Conservation (phyloP, 2,329 filamentous ascomycete genomes). For the Hypoxylon rubiginosum region DNA sequence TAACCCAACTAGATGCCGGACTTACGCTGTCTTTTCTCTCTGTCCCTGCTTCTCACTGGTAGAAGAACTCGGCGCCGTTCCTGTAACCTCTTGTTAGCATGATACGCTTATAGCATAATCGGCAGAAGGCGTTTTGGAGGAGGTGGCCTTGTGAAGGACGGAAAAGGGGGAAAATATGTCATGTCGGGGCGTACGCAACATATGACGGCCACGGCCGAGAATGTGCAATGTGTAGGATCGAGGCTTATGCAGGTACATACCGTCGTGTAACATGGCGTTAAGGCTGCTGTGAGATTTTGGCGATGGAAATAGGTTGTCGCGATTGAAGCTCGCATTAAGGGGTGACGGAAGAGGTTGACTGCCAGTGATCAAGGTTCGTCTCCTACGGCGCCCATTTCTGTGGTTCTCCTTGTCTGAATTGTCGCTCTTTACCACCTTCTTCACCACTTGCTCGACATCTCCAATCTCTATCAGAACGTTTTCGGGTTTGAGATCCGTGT, state of each 20-base stretch:
- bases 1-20: slow-evolving; percentile 37
- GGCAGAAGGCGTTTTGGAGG: not conserved
- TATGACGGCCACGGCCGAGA: not conserved
- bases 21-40: slow-evolving; percentile 94
- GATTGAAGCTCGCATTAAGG: slow-evolving; percentile 90
- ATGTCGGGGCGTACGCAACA: slow-evolving; percentile 1
- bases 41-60: slow-evolving; percentile 79
- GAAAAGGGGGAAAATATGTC: not conserved
- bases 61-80: slow-evolving; percentile 62
- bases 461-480: slow-evolving; percentile 99
- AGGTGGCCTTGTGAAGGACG: not conserved
- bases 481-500: slow-evolving; percentile 97
- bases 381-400: slow-evolving; percentile 88
- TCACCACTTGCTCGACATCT: slow-evolving; percentile 98
- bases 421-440: slow-evolving; percentile 92
- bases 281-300: slow-evolving; percentile 80
- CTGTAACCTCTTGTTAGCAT: slow-evolving; percentile 47
- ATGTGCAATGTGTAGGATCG: slow-evolving; percentile 1
- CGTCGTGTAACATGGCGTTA: slow-evolving; percentile 85
- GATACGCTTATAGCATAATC: not conserved
- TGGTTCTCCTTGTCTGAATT: slow-evolving; percentile 84
- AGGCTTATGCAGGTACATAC: slow-evolving; percentile 61
- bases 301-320: slow-evolving; percentile 76
- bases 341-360: slow-evolving; percentile 96
- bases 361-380: slow-evolving; percentile 94